Percentiles rank a stretch among this genome's conserved stretches.
Evolutionary conservation across 2,329 filamentous ascomycete species (phyloP).

Genomic region (Phialemoniopsis sp.): DNA sequence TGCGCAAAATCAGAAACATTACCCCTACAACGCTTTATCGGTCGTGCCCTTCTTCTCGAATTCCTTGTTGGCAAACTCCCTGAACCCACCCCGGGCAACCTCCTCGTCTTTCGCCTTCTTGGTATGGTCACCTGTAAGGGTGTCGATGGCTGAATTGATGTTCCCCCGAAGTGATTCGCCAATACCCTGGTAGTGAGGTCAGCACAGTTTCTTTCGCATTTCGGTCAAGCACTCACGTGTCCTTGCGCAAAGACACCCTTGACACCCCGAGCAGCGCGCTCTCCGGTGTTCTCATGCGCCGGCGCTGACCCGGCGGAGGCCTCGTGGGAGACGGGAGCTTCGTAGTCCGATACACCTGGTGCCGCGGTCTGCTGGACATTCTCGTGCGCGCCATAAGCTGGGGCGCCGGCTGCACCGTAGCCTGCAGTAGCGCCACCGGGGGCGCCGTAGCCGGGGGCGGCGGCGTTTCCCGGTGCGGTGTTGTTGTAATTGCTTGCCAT

Average conservation of each 20-base stretch:
- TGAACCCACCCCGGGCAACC: conserved; percentile 3
- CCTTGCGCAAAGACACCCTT: not conserved
- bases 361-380: too few species aligned
- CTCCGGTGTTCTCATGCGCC: not conserved
- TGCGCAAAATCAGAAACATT: too few species aligned
- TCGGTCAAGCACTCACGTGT: not conserved
- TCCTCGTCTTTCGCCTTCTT: conserved; percentile 18
- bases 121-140: conserved; percentile 21
- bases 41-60: conserved; percentile 4
- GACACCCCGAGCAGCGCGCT: not conserved
- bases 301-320: too few species aligned
- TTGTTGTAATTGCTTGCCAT: too few species aligned
- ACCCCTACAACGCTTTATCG: conserved; percentile 5
- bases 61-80: conserved; percentile 1
- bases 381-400: too few species aligned
- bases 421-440: too few species aligned
- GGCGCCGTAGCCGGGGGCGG: too few species aligned
- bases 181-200: not conserved
- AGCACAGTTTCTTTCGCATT: too few species aligned
- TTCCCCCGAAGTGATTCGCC: conserved; percentile 4
- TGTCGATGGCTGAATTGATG: conserved; percentile 7
- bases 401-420: too few species aligned
- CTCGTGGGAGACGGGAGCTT: too few species aligned
- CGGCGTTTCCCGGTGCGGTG: too few species aligned
- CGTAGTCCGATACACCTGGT: too few species aligned